Conservation (phyloP, 2,329 filamentous ascomycete species). For the Gremmenia infestans region DNA sequence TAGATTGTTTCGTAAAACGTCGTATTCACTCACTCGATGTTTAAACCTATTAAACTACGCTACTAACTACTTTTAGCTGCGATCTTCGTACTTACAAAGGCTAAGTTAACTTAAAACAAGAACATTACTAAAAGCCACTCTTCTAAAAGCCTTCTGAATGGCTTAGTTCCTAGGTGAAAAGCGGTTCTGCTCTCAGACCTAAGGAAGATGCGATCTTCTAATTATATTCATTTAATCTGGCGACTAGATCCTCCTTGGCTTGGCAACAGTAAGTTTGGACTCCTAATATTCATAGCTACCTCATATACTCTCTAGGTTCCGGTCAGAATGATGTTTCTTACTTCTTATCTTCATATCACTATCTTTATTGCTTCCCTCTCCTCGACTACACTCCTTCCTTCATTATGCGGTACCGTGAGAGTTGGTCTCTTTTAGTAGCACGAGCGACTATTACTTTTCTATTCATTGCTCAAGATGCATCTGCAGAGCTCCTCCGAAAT, state of each 20-base stretch:
- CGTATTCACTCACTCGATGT: too few species aligned
- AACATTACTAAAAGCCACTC: neutral
- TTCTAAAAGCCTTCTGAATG: neutral
- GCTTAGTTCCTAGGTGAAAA: neutral
- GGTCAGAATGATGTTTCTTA: neutral
- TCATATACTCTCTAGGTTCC: neutral
- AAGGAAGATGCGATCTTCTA: neutral
- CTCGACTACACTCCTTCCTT: neutral
- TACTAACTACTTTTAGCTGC: too few species aligned
- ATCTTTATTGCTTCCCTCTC: neutral
- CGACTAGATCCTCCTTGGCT: neutral
- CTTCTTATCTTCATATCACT: neutral
- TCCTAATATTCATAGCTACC: neutral
- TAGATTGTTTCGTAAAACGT: too few species aligned
- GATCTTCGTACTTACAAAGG: neutral
- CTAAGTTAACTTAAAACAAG: neutral
- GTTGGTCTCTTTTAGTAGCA: neutral
- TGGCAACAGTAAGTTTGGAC: neutral
- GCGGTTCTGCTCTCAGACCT: neutral
- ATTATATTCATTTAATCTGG: neutral
- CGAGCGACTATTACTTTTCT: neutral
- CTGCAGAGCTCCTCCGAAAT: neutral
- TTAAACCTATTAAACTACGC: too few species aligned
- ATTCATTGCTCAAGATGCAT: conserved; percentile 1
- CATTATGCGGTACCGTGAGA: neutral